Percentiles rank a stretch among this genome's conserved stretches.
These are phyloP conservation scores for Chaetomium globosum DNA, from an alignment of 2,329 filamentous ascomycete species.

Conservation along the genomic window DNA sequence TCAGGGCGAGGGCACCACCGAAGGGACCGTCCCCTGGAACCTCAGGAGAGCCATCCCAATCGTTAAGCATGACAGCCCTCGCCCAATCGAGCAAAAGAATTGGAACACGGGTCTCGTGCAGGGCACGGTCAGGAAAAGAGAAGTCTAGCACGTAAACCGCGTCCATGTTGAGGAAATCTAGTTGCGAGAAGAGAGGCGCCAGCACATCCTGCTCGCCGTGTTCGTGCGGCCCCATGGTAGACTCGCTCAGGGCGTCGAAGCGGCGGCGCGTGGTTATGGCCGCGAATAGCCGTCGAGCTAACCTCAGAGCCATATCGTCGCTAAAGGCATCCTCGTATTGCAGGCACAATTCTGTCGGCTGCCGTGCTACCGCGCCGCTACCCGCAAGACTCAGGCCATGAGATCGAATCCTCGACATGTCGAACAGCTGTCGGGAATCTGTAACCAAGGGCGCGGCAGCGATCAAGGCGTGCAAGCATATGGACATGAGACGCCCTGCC, in stretches of 20 bases:
- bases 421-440: constrained; percentile 54
- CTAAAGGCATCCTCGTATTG: constrained; percentile 66
- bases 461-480: constrained; percentile 65
- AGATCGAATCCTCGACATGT: constrained; percentile 63
- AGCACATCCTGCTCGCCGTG: constrained; percentile 49
- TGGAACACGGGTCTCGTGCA: constrained; percentile 61
- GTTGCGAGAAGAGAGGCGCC: constrained; percentile 54
- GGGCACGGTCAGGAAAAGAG: constrained; percentile 52
- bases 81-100: constrained; percentile 70
- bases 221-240: constrained; percentile 41
- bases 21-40: constrained; percentile 71
- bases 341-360: constrained; percentile 56
- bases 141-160: constrained; percentile 53
- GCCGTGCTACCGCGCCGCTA: constrained; percentile 50
- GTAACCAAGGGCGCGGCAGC: constrained; percentile 58
- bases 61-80: constrained; percentile 71
- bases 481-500: constrained; percentile 57
- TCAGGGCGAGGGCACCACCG: constrained; percentile 74
- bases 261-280: constrained; percentile 58
- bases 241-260: constrained; percentile 52
- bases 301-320: constrained; percentile 60
- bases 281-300: constrained; percentile 61
- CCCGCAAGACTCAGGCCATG: constrained; percentile 55
- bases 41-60: constrained; percentile 77
- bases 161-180: constrained; percentile 56